Base-by-base conservation (phyloP, 371 early-diverging fungal species). In the Phascolomyces articulosus region DNA sequence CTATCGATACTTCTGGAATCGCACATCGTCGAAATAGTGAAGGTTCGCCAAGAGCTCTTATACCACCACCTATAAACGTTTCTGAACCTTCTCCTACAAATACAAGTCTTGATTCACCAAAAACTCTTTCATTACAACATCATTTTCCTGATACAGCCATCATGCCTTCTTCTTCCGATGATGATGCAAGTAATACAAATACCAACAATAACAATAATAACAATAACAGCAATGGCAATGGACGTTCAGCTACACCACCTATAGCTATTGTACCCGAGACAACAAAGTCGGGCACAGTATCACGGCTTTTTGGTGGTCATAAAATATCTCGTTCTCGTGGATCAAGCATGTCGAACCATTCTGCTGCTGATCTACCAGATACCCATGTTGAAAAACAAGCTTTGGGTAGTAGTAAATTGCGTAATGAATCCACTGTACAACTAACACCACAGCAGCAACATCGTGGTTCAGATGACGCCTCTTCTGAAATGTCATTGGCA, bases 51-150 rank as follows among this genome's bases (percentile, higher is more conserved):
- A 57, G 63, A 27, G 56, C 63, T 21, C 65, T 55, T 10, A 21
- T 24, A 34, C 55, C 71, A n/a, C 51, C 51, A n/a, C 66, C 66
- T 47, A 66, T 70, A 47, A 70, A 66, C 64, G 65, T 70, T 29
- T 70, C 65, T 63, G 66, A 59, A 16, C 71, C 71, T 40, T 62
- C 73, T 16, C 66, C 60, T 34, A 34, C 60, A 49, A 34, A 48
- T 13, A 4, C 44, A 18, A 44, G 15, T 23, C 51, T 40, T 40
- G 57, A 57, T 38, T 57, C 57, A 16, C 57, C 57, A 8, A 57
- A 57, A n/a, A 57, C 40, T 1, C 57, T 57, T 38, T 57, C 57
- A 2, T 26, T 57, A 20, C 40, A 57, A 40, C 57, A 24, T 11
- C 57, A 57, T 62, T 53, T 60, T 34, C 66, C 62, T 41, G 58